Conservation (phyloP, 352 stramenopile genomes). For the Phytophthora citrophthora region DNA sequence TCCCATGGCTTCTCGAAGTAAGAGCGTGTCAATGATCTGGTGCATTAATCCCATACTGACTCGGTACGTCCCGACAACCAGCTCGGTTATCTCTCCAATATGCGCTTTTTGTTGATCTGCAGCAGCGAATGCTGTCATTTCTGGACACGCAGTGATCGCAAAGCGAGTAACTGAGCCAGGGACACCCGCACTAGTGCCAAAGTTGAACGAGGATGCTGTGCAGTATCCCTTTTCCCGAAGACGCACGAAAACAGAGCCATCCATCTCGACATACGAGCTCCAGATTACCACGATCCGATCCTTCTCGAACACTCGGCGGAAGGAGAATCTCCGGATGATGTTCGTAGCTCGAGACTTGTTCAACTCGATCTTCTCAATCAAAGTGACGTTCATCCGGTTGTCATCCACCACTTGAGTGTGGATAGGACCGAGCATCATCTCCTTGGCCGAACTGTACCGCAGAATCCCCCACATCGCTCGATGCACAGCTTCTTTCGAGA, state of each 20-base stretch:
- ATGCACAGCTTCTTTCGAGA: slow-evolving; percentile 34
- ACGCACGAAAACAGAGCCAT: slow-evolving; percentile 42
- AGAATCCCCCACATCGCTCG: slow-evolving; percentile 37
- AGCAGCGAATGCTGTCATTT: slow-evolving; percentile 23
- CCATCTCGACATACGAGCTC: slow-evolving; percentile 41
- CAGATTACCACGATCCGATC: slow-evolving; percentile 33
- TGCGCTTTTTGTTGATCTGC: slow-evolving; percentile 21
- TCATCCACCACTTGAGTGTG: slow-evolving; percentile 30
- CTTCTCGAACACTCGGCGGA: slow-evolving; percentile 32
- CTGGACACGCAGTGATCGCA: slow-evolving; percentile 22
- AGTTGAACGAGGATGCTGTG: slow-evolving; percentile 12
- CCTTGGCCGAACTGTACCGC: slow-evolving; percentile 28
- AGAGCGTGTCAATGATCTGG: slow-evolving; percentile 47
- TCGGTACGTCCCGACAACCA: slow-evolving; percentile 53
- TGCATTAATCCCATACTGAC: slow-evolving; percentile 47
- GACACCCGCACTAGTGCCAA: slow-evolving; percentile 12
- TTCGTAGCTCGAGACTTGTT: slow-evolving; percentile 18
- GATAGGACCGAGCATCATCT: slow-evolving; percentile 36
- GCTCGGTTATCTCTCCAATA: slow-evolving; percentile 59
- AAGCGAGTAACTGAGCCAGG: slow-evolving; percentile 28
- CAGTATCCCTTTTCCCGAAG: slow-evolving; percentile 46
- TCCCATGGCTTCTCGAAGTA: slow-evolving; percentile 43
- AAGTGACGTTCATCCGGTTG: slow-evolving; percentile 40
- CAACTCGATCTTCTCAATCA: slow-evolving; percentile 38
- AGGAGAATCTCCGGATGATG: slow-evolving; percentile 31